Evolutionary conservation across 129 eudicot species (phyloP).

Genomic region (Tagetes patula): DNA sequence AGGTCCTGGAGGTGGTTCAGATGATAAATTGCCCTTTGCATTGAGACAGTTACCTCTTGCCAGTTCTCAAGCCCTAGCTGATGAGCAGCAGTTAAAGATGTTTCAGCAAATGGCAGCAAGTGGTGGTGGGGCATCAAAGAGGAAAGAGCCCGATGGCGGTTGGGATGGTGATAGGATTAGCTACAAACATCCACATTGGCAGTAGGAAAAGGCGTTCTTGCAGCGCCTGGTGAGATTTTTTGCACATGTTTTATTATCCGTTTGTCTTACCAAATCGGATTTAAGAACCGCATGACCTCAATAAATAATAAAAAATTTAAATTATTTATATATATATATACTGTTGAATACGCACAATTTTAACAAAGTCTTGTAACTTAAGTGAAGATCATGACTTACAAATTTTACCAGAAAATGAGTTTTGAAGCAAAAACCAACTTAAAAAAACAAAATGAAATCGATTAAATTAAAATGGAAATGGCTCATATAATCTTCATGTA

Average conservation of each 20-base stretch:
- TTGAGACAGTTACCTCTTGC: conserved; percentile 54
- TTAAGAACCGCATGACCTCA: too few species aligned
- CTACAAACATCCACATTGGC: conserved; percentile 69
- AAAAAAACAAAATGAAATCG: too few species aligned
- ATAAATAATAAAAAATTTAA: too few species aligned
- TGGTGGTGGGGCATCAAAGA: conserved; percentile 49
- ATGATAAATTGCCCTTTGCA: conserved; percentile 44
- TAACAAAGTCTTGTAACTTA: too few species aligned
- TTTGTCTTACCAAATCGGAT: too few species aligned
- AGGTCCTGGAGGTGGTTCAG: conserved; percentile 60
- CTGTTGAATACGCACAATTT: too few species aligned
- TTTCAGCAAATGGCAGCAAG: conserved; percentile 46
- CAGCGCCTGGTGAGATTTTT: conserved; percentile 20
- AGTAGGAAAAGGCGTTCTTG: conserved; percentile 28
- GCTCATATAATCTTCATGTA: neutral
- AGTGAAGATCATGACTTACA: too few species aligned
- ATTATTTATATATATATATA: too few species aligned
- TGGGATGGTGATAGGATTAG: conserved; percentile 60
- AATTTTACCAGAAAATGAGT: too few species aligned
- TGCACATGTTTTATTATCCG: neutral
- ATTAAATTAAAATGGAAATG: too few species aligned
- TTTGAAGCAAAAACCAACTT: too few species aligned
- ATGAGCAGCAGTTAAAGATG: conserved; percentile 71
- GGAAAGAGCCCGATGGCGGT: conserved; percentile 82
- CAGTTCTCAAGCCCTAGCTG: conserved; percentile 50